Evolutionary conservation across 257 asterid genomes (phyloP), one percentile per base, ranked within the genome.

Genomic region (Solanum ahanhuiri): DNA sequence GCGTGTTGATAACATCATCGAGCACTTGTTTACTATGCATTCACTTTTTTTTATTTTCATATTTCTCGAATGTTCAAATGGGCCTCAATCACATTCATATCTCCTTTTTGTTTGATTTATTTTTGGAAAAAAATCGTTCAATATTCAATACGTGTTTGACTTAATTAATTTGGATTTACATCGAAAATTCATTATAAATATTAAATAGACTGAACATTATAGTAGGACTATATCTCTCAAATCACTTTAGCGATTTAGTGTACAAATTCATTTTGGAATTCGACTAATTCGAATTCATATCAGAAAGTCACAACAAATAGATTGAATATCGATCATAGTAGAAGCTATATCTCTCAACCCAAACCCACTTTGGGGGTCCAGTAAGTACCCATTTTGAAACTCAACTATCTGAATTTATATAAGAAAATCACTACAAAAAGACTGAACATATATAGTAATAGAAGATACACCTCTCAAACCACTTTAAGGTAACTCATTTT

Each of bases 1-100:
- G 64, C 83, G 64, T 23, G 83, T 77, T 77, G 64, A 77, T 23
- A 77, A 25, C 83, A 77, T 77, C 83, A 77, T 43, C 60, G 25
- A 77, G 64, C 83, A 77, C 64, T 77, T 14, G 83, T 25, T 77
- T 43, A 73, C 51, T 34, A 73, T 31, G 33, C 33, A 31, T 31
- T 31, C 33, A 31, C 33, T 31, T 31, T 35, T 69, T 71, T 71
- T 39, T 33, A 33, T 33, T 33, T 71, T 41, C 64, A 11, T 3
- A 39, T 43, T 58, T 14, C n/a, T 77, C 9, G 7, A 3, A 43
- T 6, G 83, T 45, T 43, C 83, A 14, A 43, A 37, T 77, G 83
- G 63, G 15, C 7, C n/a, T 77, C 37, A 43, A 25, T 22, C 25
- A 14, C 57, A 39, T 6, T 37, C 23, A 77, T 12, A 43, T 23